Conservation (phyloP, 192 early-diverging fungal genomes). For the Coemansia interrupta region DNA sequence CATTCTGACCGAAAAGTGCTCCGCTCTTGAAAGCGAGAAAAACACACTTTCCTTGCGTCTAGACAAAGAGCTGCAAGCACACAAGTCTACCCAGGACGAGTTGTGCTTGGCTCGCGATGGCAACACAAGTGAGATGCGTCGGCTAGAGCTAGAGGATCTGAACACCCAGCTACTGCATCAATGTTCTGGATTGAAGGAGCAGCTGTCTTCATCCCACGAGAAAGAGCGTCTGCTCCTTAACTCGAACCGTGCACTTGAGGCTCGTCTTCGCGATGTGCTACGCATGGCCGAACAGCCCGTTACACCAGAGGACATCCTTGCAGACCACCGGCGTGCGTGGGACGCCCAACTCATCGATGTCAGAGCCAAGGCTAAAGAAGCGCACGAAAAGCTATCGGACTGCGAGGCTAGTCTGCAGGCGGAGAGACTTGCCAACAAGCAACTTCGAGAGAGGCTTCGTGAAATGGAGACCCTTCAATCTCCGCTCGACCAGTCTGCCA, state of each 20-base stretch:
- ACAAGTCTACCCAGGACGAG: neutral
- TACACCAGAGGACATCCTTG: slow-evolving; percentile 6
- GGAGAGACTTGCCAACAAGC: slow-evolving; percentile 5
- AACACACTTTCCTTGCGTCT: neutral
- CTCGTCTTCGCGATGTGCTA: slow-evolving; percentile 14
- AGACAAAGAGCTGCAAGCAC: slow-evolving; percentile 3
- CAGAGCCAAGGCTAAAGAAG: neutral
- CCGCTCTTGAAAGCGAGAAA: slow-evolving; percentile 6
- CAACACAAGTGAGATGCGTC: slow-evolving; percentile 8
- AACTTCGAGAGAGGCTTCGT: slow-evolving; percentile 6
- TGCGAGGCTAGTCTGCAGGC: slow-evolving; percentile 5
- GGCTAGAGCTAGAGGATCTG: slow-evolving; percentile 1
- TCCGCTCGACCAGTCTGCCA: slow-evolving; percentile 8
- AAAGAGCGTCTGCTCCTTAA: slow-evolving; percentile 21
- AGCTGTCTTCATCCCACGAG: slow-evolving; percentile 7
- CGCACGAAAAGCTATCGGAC: neutral
- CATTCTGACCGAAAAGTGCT: slow-evolving; percentile 1
- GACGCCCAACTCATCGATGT: slow-evolving; percentile 27
- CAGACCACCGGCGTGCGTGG: slow-evolving; percentile 8
- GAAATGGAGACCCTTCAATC: slow-evolving; percentile 3
- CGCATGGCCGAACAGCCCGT: slow-evolving; percentile 4
- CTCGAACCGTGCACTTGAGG: slow-evolving; percentile 24
- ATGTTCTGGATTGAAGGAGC: neutral
- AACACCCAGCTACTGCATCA: slow-evolving; percentile 1
- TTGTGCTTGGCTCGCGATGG: slow-evolving; percentile 9